These are phyloP conservation scores for Emmonsiellopsis sp. DNA, from an alignment of 2,329 filamentous ascomycete genomes.

Conservation along the genomic window DNA sequence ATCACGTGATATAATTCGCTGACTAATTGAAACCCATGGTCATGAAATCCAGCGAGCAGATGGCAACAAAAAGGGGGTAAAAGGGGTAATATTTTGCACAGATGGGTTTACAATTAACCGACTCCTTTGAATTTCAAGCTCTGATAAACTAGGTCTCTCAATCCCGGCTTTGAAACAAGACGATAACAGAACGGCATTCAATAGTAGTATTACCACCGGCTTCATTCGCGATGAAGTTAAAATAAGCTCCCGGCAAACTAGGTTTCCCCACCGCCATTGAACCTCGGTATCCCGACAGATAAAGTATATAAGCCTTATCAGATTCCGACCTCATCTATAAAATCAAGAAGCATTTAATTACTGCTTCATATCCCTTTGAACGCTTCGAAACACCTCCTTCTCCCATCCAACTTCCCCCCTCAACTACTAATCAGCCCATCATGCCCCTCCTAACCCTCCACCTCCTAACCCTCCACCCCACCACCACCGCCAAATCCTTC, in stretches of 20 bases:
- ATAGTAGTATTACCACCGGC: no score
- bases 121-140: no score
- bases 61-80: no score
- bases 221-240: not conserved
- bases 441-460: conserved; percentile 30
- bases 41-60: no score
- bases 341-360: not conserved
- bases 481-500: conserved; percentile 17
- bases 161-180: not conserved
- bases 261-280: not conserved
- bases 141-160: not conserved
- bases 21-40: no score
- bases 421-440: not conserved
- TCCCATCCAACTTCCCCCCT: not conserved
- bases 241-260: not conserved
- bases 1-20: no score
- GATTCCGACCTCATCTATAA: not conserved
- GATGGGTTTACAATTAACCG: no score
- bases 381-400: not conserved
- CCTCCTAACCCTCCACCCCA: conserved; percentile 20
- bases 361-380: not conserved
- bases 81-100: no score
- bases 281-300: not conserved
- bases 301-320: no score
- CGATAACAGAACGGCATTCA: no score